Evolutionary conservation across 257 asterid genomes (phyloP), one percentile per base, ranked within the genome.

Genomic region (Solanum paucissectum): DNA sequence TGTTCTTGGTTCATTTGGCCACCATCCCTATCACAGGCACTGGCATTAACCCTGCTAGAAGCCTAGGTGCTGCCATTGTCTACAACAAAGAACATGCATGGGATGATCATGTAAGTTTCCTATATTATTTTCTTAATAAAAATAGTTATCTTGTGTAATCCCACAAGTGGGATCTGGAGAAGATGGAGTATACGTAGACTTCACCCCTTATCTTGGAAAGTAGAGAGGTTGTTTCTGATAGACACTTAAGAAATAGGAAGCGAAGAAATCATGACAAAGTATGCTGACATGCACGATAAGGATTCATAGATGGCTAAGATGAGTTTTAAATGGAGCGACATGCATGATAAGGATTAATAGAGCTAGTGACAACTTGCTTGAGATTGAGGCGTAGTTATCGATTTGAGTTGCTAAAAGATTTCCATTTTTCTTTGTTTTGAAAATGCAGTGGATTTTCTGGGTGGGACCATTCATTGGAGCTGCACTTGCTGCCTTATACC

Each of bases 391-490:
- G 6, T 60, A 60, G 29, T 60, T 23, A 52, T 9, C 1, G 6
- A 21, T 18, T 72, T n/a, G 21, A 64, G 11, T 34, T n/a, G 37
- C 85, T 79, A n/a, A 21, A 33, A 46, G 36, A 29, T 85, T 87
- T 12, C 58, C 62, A 1, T 5, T 16, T 25, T 68, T 40, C 8
- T 3, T 2, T 12, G 27, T 7, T 16, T 3, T 74, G 62, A 8
- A 36, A n/a, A 83, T 90, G 32, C 95, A 94, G 94, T 94, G 96
- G 97, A 66, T 95, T 32, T 95, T 95, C 92, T 95, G 96, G 98
- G 97, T 95, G 11, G 98, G 98, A 87, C 98, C 98, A 8, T 94
- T 95, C 91, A 77, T 92, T 9, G 98, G 98, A 87, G 98, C 98
- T 87, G 98, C 94, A 7, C 94, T 95, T 25, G 98, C 97, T 42